Percentiles rank a stretch among this genome's conserved stretches.
Evolutionary conservation across 2,329 filamentous ascomycete genomes (phyloP).

Genomic region (Epichloe aotearoae): DNA sequence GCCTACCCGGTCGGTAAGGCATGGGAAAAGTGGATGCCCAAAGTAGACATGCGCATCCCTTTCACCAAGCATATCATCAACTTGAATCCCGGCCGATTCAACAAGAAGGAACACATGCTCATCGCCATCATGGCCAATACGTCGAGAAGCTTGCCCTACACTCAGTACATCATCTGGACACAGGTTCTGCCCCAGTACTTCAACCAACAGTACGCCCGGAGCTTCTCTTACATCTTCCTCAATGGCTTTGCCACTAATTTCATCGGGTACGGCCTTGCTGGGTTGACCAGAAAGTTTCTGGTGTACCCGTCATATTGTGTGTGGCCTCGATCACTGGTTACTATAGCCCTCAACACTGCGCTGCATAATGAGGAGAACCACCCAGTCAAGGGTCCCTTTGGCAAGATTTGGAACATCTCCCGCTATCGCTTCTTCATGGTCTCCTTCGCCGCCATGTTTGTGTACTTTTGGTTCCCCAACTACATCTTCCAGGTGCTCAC

Average conservation of each 20-base stretch:
- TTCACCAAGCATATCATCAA: conserved; percentile 18
- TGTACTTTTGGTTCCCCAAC: conserved; percentile 41
- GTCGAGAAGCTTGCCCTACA: conserved; percentile 38
- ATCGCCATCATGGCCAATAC: conserved; percentile 51
- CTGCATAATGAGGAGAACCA: conserved; percentile 29
- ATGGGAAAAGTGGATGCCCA: conserved; percentile 36
- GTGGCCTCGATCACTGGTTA: conserved; percentile 39
- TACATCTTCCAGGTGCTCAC: conserved; percentile 35
- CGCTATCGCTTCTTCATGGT: conserved; percentile 34
- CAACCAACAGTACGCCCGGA: conserved; percentile 38
- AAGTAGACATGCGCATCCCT: conserved; percentile 33
- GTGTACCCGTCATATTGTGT: conserved; percentile 39
- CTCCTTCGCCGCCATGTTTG: conserved; percentile 32
- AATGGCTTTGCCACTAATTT: conserved; percentile 42
- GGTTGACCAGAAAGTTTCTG: conserved; percentile 34
- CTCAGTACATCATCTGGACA: conserved; percentile 41
- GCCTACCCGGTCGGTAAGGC: conserved; percentile 41
- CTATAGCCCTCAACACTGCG: conserved; percentile 34
- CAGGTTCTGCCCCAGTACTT: conserved; percentile 40
- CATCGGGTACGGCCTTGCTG: conserved; percentile 42
- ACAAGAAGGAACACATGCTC: conserved; percentile 48
- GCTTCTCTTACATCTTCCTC: conserved; percentile 41
- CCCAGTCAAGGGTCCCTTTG: conserved; percentile 15
- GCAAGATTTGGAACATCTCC: conserved; percentile 25
- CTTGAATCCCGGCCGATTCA: conserved; percentile 44